Evolutionary conservation across 2,329 filamentous ascomycete species (phyloP).

Genomic region (Clathrospora elynae): DNA sequence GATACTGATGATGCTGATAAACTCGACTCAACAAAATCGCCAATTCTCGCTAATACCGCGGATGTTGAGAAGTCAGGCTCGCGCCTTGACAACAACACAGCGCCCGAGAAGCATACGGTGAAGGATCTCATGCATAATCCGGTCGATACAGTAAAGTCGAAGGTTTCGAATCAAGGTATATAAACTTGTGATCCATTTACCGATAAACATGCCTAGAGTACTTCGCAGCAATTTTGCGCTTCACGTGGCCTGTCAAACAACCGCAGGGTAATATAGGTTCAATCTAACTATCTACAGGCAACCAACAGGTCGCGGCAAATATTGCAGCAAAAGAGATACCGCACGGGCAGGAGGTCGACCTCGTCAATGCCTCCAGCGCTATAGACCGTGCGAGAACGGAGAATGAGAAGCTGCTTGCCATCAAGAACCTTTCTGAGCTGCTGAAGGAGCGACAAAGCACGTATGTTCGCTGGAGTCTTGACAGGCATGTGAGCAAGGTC

Average conservation of each 20-base stretch:
- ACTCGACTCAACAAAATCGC: conserved; percentile 3
- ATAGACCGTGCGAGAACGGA: conserved; percentile 21
- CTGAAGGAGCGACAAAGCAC: conserved; percentile 40
- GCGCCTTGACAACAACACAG: conserved; percentile 21
- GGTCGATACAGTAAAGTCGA: conserved; percentile 31
- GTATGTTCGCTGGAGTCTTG: conserved; percentile 46
- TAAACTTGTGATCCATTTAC: background rate
- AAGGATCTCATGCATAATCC: conserved; percentile 36
- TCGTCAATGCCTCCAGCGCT: conserved; percentile 42
- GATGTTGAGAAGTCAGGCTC: conserved; percentile 22
- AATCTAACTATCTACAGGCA: background rate
- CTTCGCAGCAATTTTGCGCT: no score
- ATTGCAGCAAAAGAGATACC: conserved; percentile 53
- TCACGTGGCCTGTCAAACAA: no score
- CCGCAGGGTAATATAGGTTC: no score
- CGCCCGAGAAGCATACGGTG: conserved; percentile 27
- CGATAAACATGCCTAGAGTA: background rate
- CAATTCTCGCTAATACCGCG: conserved; percentile 23
- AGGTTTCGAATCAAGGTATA: conserved; percentile 26
- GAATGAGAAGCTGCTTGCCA: conserved; percentile 23
- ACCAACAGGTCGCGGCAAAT: conserved; percentile 34
- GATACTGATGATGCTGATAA: conserved; percentile 18
- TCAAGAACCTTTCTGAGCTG: conserved; percentile 23
- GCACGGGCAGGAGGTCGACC: conserved; percentile 45
- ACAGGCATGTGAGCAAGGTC: conserved; percentile 45